A percentile compares a stretch with the other conserved stretches of the same genome.
These are phyloP conservation scores for Arxiozyma bovina DNA, from an alignment of 1,139 yeast genomes.

Conservation along the genomic window DNA sequence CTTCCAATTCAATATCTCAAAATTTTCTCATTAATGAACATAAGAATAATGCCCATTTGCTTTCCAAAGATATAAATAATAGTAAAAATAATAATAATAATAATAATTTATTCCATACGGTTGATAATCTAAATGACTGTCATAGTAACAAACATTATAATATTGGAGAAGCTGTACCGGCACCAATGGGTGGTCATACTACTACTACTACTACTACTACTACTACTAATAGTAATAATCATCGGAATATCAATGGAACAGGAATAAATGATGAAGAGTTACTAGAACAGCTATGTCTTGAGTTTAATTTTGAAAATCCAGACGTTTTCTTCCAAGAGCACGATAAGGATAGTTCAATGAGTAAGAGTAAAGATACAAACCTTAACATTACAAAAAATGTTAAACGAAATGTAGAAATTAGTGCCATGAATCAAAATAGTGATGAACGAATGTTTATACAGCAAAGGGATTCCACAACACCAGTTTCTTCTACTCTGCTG, in stretches of 20 bases:
- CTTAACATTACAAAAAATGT: slow-evolving; percentile 3
- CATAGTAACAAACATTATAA: neutral
- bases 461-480: slow-evolving; percentile 7
- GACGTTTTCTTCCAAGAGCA: slow-evolving; percentile 13
- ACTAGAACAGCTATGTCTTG: slow-evolving; percentile 18
- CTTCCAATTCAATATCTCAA: slow-evolving; percentile 7
- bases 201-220: neutral
- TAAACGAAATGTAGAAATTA: neutral
- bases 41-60: neutral
- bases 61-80: neutral
- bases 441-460: neutral
- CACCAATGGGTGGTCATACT: neutral
- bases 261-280: slow-evolving; percentile 7
- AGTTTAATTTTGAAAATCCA: slow-evolving; percentile 23
- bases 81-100: too few relatives aligned
- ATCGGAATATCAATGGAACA: neutral
- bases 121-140: neutral
- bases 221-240: neutral
- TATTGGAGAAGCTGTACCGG: neutral
- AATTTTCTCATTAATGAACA: neutral
- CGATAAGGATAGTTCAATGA: neutral
- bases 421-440: neutral
- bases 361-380: slow-evolving; percentile 1
- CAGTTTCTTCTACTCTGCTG: slow-evolving; percentile 9
- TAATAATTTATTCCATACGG: neutral